Evolutionary conservation across 2,329 filamentous ascomycete genomes (phyloP), one percentile per base, ranked within the genome.

Genomic region (Shiraia sp.): DNA sequence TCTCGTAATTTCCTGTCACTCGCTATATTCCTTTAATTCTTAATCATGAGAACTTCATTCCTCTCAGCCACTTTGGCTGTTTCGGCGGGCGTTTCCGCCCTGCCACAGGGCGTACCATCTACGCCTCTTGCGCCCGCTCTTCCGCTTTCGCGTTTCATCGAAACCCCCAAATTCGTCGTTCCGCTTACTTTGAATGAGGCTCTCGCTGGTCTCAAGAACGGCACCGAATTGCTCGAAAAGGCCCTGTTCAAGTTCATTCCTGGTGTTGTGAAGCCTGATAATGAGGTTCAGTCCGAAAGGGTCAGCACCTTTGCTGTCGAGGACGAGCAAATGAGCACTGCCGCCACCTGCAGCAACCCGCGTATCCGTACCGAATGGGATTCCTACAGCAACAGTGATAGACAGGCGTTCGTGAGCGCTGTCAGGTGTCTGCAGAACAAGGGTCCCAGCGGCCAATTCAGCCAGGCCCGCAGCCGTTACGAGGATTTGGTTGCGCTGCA

Each of bases 401-500:
- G 51, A 17, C 53, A 60, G 34, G 51, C 53, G 4, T 68, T 58
- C 28, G 39, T 65, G 7, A 55, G 57, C 36, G 53, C 54, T 22
- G 37, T 68, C 51, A 60, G 55, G 42, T 68, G 65, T 45, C 33
- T 68, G 45, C 52, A 62, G 49, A 30, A 40, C 33, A 49, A 46
- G 32, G 26, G 43, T 1, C 36, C 56, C 10, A 60, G 55, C 10
- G 63, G 63, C 35, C 47, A 52, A 22, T 68, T 61, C 35, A 3
- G 47, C 10, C 36, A 52, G 13, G 47, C 65, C 9, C 55, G 30
- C 33, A 65, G 55, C 42, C 58, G 61, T 17, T 68, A 68, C 34
- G 65, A 68, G 43, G 65, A 68, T 24, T 32, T 67, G 12, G 61
- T 67, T 24, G 57, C 61, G 17, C 55, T 68, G 14, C 65, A 68